Evolutionary conservation across 108 stramenopile genomes (phyloP).

Genomic region (Skeletonema potamos): DNA sequence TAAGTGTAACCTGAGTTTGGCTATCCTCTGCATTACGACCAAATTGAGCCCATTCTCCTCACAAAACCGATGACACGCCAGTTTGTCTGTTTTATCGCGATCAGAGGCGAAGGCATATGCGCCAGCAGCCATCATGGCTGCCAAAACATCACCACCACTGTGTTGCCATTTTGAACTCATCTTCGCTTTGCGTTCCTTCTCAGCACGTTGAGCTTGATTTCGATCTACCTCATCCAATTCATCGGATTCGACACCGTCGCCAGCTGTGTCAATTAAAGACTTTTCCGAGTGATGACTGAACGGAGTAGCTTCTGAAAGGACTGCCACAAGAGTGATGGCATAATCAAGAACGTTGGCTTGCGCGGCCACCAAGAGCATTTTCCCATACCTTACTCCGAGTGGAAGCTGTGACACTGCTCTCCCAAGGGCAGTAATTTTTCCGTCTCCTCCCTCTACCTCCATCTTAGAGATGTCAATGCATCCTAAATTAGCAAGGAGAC

Average conservation of each 20-base stretch:
- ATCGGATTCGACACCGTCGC: conserved; percentile 33
- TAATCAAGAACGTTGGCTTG: conserved; percentile 86
- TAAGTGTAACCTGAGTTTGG: conserved; percentile 82
- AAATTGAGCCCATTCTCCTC: conserved; percentile 81
- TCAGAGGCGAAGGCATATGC: conserved; percentile 74
- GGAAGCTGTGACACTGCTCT: conserved; percentile 81
- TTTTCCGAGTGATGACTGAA: conserved; percentile 52
- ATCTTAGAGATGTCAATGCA: conserved; percentile 69
- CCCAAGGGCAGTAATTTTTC: conserved; percentile 74
- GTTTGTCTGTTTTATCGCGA: conserved; percentile 46
- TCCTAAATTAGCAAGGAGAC: conserved; percentile 77
- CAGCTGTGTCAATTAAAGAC: conserved; percentile 17
- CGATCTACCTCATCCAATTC: conserved; percentile 61
- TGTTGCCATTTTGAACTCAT: conserved; percentile 70
- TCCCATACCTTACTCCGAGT: conserved; percentile 82
- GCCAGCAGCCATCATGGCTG: conserved; percentile 78
- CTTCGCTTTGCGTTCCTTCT: conserved; percentile 25
- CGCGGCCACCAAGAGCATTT: conserved; percentile 88
- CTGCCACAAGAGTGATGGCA: conserved; percentile 76
- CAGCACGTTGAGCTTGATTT: conserved; percentile 34
- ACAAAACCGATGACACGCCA: conserved; percentile 74
- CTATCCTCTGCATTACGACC: conserved; percentile 76
- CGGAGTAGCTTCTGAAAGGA: conserved; percentile 75
- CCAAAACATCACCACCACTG: conserved; percentile 76
- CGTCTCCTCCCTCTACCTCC: conserved; percentile 77